Base-by-base conservation (phyloP, 2,329 filamentous ascomycete genomes). In the Phymatotrichopsis omnivora region DNA sequence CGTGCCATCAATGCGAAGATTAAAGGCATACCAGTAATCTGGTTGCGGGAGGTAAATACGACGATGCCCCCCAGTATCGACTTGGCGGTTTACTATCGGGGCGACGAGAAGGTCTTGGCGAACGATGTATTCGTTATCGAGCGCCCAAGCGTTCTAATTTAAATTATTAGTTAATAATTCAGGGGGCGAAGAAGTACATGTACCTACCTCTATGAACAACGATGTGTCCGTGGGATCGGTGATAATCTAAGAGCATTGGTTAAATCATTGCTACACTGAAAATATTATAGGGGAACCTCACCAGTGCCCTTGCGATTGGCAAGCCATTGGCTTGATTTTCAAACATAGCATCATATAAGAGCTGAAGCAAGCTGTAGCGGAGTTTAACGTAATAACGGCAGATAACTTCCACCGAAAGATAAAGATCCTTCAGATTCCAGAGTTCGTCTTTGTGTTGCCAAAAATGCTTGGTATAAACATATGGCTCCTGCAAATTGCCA, bases 291-390 rank as follows among this genome's bases (percentile, higher is more conserved):
- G 28, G 24, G 20, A 22, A 11, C 12, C 14, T 20, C 5, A 64
- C 60, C 61, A 64, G 60, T 2, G 62, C 56, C 19, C 62, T 45
- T 0, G 62, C 62, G 20, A 64, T 62, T 0, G 62, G 62, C 10
- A 64, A 27, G 2, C 62, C 62, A 4, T 53, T 60, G 16, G 63
- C 45, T 28, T 62, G 56, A 31, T 63, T 64, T 45, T 62, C 62
- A 39, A 64, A 64, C 62, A 64, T 63, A 16, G 60, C 52, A 43
- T 64, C 62, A 38, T 64, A 65, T 29, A 64, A 40, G 0, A 63
- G 49, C 38, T 64, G 62, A 54, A 65, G 57, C 23, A 65, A 30
- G 16, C 58, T 61, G 49, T 64, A 64, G 1, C 63, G 56, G 3
- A 64, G 57, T 1, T 58, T 55, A 19, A 64, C 55, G 34, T 58